Conservation (phyloP, 2,329 filamentous ascomycete species). For the Paradendryphiella salina region DNA sequence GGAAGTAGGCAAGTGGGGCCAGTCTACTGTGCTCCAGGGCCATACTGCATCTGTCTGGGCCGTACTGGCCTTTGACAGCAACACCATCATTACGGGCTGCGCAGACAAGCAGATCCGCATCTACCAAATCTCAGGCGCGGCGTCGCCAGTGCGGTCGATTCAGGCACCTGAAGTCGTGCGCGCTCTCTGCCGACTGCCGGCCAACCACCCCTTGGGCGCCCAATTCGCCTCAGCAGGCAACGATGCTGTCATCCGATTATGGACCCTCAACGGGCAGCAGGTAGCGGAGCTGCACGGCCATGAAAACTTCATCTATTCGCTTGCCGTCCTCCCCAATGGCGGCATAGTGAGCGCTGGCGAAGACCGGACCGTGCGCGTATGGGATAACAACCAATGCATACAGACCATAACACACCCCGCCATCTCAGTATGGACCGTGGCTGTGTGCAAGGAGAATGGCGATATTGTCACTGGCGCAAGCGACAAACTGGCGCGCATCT, state of each 20-base stretch:
- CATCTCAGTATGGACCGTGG: slow-evolving; percentile 93
- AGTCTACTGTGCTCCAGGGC: slow-evolving; percentile 69
- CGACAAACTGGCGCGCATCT: slow-evolving; percentile 82
- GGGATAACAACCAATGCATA: slow-evolving; percentile 79
- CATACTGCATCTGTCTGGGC: slow-evolving; percentile 87
- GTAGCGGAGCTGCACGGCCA: slow-evolving; percentile 82
- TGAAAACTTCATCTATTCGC: slow-evolving; percentile 90
- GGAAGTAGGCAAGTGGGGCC: slow-evolving; percentile 84
- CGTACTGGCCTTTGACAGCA: slow-evolving; percentile 79
- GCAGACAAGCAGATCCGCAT: slow-evolving; percentile 89
- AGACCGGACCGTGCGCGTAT: slow-evolving; percentile 89
- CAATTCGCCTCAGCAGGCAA: slow-evolving; percentile 96
- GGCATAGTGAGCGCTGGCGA: slow-evolving; percentile 91
- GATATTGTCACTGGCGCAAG: slow-evolving; percentile 95
- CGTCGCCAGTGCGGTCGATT: slow-evolving; percentile 66
- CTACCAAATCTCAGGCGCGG: slow-evolving; percentile 67
- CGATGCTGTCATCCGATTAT: slow-evolving; percentile 84
- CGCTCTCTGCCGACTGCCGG: slow-evolving; percentile 80
- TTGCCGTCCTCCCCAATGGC: slow-evolving; percentile 76
- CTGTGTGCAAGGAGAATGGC: slow-evolving; percentile 77
- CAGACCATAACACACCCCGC: slow-evolving; percentile 97
- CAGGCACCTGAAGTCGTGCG: slow-evolving; percentile 79
- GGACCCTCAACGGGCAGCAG: slow-evolving; percentile 77
- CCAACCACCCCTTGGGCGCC: slow-evolving; percentile 75
- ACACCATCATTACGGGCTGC: slow-evolving; percentile 76